These are phyloP conservation scores for Beauveria pseudobassiana DNA, from an alignment of 2,329 filamentous ascomycete genomes.

Conservation along the genomic window DNA sequence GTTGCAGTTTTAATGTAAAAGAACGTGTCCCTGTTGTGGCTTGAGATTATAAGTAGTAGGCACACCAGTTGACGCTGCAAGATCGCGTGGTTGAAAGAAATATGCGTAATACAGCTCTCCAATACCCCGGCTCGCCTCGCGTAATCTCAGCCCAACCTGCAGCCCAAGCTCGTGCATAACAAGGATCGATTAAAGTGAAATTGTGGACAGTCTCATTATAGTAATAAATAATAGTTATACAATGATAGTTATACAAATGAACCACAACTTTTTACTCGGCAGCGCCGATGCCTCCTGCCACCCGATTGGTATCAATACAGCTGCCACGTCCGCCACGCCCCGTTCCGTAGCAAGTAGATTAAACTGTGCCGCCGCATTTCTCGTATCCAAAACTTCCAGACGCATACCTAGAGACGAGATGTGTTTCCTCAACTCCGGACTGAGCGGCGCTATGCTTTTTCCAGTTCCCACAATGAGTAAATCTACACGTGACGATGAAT, in stretches of 20 bases:
- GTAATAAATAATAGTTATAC: constrained; percentile 8
- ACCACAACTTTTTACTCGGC: constrained; percentile 14
- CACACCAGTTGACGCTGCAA: too few relatives aligned
- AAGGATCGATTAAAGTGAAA: too few relatives aligned
- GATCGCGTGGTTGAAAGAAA: too few relatives aligned
- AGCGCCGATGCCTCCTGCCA: constrained; percentile 58
- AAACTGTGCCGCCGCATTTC: constrained; percentile 90
- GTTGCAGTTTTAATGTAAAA: too few relatives aligned
- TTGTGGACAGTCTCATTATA: background rate
- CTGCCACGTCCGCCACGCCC: constrained; percentile 76
- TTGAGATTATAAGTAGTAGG: too few relatives aligned
- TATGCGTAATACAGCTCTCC: too few relatives aligned
- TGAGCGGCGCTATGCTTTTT: constrained; percentile 64
- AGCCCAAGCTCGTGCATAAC: background rate
- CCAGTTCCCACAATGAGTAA: constrained; percentile 86
- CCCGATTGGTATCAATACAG: constrained; percentile 78
- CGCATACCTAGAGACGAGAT: constrained; percentile 75
- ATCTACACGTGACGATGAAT: constrained; percentile 46
- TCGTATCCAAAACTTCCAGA: constrained; percentile 83
- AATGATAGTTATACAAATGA: background rate
- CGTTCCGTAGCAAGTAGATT: constrained; percentile 93
- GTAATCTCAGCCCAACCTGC: background rate
- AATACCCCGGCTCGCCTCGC: too few relatives aligned
- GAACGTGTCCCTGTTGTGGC: too few relatives aligned
- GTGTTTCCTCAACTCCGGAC: constrained; percentile 62